A percentile compares a stretch with the other conserved stretches of the same genome.
Conservation (phyloP, 1,284 basidiomycete genomes). For the Ganoderma meredithae region DNA sequence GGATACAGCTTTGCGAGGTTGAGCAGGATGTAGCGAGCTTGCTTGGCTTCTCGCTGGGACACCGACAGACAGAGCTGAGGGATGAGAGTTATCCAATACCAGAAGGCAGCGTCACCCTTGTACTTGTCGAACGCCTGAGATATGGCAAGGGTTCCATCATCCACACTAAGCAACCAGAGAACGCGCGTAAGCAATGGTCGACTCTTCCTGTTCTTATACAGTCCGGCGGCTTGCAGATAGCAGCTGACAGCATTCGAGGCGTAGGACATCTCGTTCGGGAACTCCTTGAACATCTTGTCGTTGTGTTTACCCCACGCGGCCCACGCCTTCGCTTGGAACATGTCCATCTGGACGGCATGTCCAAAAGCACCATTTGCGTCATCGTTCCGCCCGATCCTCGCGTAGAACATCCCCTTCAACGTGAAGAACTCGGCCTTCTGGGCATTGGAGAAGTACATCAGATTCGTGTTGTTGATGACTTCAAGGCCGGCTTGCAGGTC, state of each 20-base stretch:
- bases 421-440: constrained; percentile 99
- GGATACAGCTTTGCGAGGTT: constrained; percentile 94
- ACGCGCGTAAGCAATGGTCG: constrained; percentile 92
- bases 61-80: constrained; percentile 95
- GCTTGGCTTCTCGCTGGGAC: constrained; percentile 91
- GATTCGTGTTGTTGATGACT: constrained; percentile 99
- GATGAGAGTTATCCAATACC: constrained; percentile 99
- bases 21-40: constrained; percentile 89
- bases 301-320: constrained; percentile 98
- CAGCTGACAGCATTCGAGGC: constrained; percentile 96
- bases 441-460: constrained; percentile 95
- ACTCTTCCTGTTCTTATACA: constrained; percentile 96
- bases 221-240: constrained; percentile 96
- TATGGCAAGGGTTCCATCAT: constrained; percentile 81
- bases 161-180: constrained; percentile 95
- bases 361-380: constrained; percentile 95
- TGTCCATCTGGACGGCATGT: constrained; percentile 95
- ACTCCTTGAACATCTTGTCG: constrained; percentile 92
- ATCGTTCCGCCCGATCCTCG: constrained; percentile 85
- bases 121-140: constrained; percentile 95
- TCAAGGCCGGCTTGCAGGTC: constrained; percentile 95
- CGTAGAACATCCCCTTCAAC: constrained; percentile 99
- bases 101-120: constrained; percentile 96
- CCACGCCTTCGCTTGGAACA: constrained; percentile 97
- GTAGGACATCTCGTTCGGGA: constrained; percentile 72